Evolutionary conservation across 306 rosid species (phyloP).

Genomic region (Malus fusca): DNA sequence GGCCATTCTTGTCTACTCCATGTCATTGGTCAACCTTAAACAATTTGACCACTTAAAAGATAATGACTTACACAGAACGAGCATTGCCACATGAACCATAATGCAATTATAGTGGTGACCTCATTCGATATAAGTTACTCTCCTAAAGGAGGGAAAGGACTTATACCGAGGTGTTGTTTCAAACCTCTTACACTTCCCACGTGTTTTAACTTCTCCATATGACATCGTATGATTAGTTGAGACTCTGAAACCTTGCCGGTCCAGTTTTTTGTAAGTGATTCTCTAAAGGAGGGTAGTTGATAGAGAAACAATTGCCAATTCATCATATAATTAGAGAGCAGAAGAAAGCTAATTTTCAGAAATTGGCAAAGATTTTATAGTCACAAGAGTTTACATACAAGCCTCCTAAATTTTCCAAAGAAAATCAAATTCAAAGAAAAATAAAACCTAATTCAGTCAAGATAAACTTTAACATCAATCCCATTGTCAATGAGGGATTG

Average conservation of each 20-base stretch:
- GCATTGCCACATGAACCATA: not conserved
- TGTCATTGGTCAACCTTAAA: not conserved
- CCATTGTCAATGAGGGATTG: slow-evolving; percentile 93
- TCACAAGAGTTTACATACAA: slow-evolving; percentile 4
- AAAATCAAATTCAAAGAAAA: not conserved
- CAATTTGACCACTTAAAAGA: no score
- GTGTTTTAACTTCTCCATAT: not conserved
- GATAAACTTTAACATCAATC: slow-evolving; percentile 82
- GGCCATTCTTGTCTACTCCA: not conserved
- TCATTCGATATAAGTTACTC: not conserved
- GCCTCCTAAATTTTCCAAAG: not conserved
- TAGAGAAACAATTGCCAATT: not conserved
- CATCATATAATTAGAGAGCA: not conserved
- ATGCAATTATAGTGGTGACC: not conserved
- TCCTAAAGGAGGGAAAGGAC: not conserved
- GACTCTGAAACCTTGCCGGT: no score
- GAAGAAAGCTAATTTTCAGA: not conserved
- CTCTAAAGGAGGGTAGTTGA: no score
- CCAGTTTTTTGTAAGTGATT: no score
- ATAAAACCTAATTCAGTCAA: slow-evolving; percentile 35
- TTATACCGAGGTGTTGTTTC: not conserved
- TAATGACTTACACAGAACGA: no score
- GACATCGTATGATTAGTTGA: no score
- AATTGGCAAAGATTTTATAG: not conserved
- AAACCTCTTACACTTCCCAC: not conserved